phyloP scores from a whole-genome alignment of 2,329 filamentous ascomycete species.

The Malbranchea zuffiana region DNA sequence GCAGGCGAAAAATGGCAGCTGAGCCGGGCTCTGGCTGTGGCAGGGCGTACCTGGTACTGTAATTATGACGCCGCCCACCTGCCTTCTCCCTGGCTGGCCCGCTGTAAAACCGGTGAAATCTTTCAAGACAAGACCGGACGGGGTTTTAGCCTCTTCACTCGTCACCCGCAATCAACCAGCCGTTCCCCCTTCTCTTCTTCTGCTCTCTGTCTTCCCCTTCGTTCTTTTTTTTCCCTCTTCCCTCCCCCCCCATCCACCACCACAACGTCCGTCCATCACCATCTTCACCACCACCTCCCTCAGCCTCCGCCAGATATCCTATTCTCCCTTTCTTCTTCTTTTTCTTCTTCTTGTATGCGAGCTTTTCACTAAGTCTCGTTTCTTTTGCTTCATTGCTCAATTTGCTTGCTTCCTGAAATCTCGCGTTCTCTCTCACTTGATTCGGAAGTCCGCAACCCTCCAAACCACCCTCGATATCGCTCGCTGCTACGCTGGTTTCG shows the following conservation, averaged over 20 bases:
- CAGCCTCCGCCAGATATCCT: slow-evolving; percentile 5
- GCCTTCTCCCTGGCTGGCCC: background rate
- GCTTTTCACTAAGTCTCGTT: slow-evolving; percentile 45
- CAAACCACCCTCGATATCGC: background rate
- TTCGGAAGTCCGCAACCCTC: background rate
- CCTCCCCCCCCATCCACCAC: slow-evolving; percentile 7
- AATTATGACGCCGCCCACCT: too few relatives aligned
- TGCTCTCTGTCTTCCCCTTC: slow-evolving; percentile 10
- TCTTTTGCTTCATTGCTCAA: slow-evolving; percentile 16
- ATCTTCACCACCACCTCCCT: slow-evolving; percentile 5
- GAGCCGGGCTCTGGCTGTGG: too few relatives aligned
- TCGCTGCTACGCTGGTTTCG: slow-evolving; percentile 2
- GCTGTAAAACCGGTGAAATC: background rate
- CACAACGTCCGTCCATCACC: slow-evolving; percentile 2
- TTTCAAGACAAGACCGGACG: too few relatives aligned
- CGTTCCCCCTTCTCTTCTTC: slow-evolving; percentile 6
- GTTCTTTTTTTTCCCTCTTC: slow-evolving; percentile 10
- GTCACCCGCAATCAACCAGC: background rate
- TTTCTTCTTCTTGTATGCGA: slow-evolving; percentile 25
- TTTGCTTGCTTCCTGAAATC: background rate
- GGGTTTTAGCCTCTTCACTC: too few relatives aligned
- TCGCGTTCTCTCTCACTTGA: background rate
- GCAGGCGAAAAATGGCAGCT: too few relatives aligned
- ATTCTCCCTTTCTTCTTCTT: slow-evolving; percentile 7
- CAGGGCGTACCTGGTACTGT: too few relatives aligned